phyloP scores from a whole-genome alignment of 441 rosid genomes.

The Gossypium davidsonii region DNA sequence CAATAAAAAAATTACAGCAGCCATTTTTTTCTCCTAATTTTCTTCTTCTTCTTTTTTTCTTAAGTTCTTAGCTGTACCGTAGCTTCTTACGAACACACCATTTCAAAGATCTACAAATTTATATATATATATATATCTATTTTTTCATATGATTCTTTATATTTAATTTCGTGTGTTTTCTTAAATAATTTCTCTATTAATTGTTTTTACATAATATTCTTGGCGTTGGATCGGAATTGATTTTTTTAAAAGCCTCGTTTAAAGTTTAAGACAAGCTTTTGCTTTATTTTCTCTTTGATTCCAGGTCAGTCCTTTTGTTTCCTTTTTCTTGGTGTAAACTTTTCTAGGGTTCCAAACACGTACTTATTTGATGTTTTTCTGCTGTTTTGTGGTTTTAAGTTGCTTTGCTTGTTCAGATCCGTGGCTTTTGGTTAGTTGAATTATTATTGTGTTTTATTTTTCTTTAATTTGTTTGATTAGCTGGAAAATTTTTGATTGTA shows the following conservation, averaged over 20 bases:
- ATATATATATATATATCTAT: too few relatives aligned
- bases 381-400: slow-evolving; percentile 6
- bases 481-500: neutral
- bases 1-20: neutral
- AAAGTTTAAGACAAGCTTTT: neutral
- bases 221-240: slow-evolving; percentile 4
- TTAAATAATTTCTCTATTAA: neutral
- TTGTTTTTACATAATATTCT: slow-evolving; percentile 1
- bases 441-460: slow-evolving; percentile 8
- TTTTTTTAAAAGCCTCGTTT: neutral
- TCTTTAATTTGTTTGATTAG: slow-evolving; percentile 6
- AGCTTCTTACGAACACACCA: slow-evolving; percentile 11
- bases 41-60: neutral
- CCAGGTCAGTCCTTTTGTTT: neutral
- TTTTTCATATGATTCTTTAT: neutral
- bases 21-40: neutral
- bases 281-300: neutral
- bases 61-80: slow-evolving; percentile 33
- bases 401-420: slow-evolving; percentile 35
- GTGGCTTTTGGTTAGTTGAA: slow-evolving; percentile 16
- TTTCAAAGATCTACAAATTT: slow-evolving; percentile 7
- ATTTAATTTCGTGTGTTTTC: neutral
- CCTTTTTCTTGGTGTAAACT: neutral
- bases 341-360: slow-evolving; percentile 6
- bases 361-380: neutral